Evolutionary conservation across 306 rosid genomes (phyloP), one percentile per base, ranked within the genome.

Genomic region (Begonia peltatifolia): DNA sequence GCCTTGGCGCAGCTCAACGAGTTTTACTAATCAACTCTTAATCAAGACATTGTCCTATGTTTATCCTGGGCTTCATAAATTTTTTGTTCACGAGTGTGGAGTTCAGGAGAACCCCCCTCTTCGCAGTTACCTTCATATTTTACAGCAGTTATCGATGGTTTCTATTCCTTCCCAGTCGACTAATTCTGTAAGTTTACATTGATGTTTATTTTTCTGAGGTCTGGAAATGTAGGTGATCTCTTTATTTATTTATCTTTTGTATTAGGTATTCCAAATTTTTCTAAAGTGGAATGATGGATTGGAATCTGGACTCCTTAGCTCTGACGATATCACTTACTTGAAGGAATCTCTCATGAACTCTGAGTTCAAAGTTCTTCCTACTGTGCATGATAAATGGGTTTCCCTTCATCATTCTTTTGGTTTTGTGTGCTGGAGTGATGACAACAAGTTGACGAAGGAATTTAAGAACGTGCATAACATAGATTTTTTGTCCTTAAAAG

Each of bases 341-440:
- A 85, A 80, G 73, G 84, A 82, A 22, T 76, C 79, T 61, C 84
- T 89, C 46, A 50, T 52, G 47, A 78, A 63, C 65, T 51, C 67
- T 52, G 83, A 89, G 62, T 78, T 58, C 64, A 57, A 63, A 3
- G 80, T 89, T 70, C 97, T 89, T 72, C 97, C 97, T 25, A 82
- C 97, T 46, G 71, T 68, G 55, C 94, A 78, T 61, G 94, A 89
- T 72, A 85, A 63, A 72, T 89, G 97, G 97, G 95, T 78, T 52
- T 89, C 97, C 14, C 71, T 89, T 59, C 94, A 85, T 68, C 83
- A 87, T 68, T 82, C 82, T 48, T 78, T 73, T 61, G 93, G 94
- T 67, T 79, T 82, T 43, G 75, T 84, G 69, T 89, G 95, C 74
- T 89, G 87, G 87, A 76, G 81, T 73, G 94, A 89, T 71, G 81